Conservation (phyloP, 192 early-diverging fungal genomes). For the Coemansia sp. region DNA sequence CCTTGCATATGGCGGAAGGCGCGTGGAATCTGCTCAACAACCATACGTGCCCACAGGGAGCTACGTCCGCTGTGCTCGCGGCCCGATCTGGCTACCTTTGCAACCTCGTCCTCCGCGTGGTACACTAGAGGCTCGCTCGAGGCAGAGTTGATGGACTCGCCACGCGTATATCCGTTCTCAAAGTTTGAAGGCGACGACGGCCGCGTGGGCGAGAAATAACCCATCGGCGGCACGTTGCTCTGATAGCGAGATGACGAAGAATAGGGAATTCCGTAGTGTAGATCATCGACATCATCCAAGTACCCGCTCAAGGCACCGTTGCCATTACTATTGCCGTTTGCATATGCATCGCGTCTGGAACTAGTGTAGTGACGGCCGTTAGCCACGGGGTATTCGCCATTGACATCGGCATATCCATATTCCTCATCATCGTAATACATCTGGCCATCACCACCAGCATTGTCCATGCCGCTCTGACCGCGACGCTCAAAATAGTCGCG, state of each 20-base stretch:
- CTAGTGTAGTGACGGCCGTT: background rate
- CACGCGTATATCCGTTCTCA: slow-evolving; percentile 17
- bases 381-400: background rate
- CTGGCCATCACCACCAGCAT: slow-evolving; percentile 3
- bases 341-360: background rate
- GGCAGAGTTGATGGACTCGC: slow-evolving; percentile 17
- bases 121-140: slow-evolving; percentile 22
- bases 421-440: slow-evolving; percentile 11
- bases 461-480: slow-evolving; percentile 5
- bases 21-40: slow-evolving; percentile 39
- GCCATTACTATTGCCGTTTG: background rate
- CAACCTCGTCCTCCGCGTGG: slow-evolving; percentile 13
- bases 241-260: background rate
- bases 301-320: too few species aligned
- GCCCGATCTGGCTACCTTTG: background rate
- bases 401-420: background rate
- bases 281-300: slow-evolving; percentile 8
- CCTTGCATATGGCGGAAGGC: slow-evolving; percentile 40
- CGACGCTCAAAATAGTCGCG: slow-evolving; percentile 30
- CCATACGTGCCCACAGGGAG: slow-evolving; percentile 22
- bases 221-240: slow-evolving; percentile 33
- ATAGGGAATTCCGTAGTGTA: too few species aligned
- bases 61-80: background rate
- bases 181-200: slow-evolving; percentile 18
- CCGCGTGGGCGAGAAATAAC: slow-evolving; percentile 37